Base-by-base conservation (phyloP, 2,329 filamentous ascomycete species). In the Metarhizium album region DNA sequence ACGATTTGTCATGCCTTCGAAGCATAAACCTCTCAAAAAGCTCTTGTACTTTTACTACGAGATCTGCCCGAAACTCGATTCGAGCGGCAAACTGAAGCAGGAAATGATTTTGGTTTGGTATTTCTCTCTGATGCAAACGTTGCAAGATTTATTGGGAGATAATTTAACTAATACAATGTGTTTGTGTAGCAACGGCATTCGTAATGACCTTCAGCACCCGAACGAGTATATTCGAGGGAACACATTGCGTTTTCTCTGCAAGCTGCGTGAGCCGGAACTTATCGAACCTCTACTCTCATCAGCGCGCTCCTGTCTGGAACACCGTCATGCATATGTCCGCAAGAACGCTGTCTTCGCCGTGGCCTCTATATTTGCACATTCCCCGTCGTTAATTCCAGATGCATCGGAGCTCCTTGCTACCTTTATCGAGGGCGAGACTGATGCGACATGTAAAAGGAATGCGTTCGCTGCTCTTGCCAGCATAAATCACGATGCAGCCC, bases 61-160 rank as follows among this genome's bases (percentile, higher is more conserved):
- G 73, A 93, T 97, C 67, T 97, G 93, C 69, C 93, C 91, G 40
- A 98, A 98, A 74, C 83, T 90, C 52, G 93, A 98, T 70, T 77
- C 84, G 49, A 84, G 77, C 65, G 93, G 93, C 64, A 98, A 97
- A 78, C 75, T 98, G 57, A 96, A 96, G 78, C 93, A 98, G 72
- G 93, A 98, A 74, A 97, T 96, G 89, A 98, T 98, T 68, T 74
- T 98, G 64, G 93, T 98, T 62, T 98, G 93, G 91, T 96, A 60
- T 45, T 18, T 65, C 53, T 51, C 38, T 22, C 47, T 22, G 13
- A 13, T 20, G 9, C 4, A 20, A 20, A 4, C 13, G 6, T 46
- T 18, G n/a, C 16, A 40, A 20, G n/a, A 20, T 20, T 11, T 9
- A 40, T 40, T 8, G 11, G 33, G 8, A 22, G 7, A 4, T 20